Percentiles rank a stretch among this genome's conserved stretches.
Evolutionary conservation across 2,329 filamentous ascomycete genomes (phyloP).

Genomic region (Fusarium stilboides): DNA sequence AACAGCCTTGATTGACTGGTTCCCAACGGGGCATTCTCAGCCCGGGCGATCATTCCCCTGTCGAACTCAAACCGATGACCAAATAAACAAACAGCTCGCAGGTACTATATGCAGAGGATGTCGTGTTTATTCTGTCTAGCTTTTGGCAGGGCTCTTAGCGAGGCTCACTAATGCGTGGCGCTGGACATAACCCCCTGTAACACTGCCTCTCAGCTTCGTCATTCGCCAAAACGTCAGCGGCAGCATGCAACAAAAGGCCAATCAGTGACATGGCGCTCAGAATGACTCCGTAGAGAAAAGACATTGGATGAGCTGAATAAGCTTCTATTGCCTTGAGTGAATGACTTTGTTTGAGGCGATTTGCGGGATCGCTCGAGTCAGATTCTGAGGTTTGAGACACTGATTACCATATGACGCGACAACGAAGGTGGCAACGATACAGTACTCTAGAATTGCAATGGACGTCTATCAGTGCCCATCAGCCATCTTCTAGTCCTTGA

Average conservation of each 20-base stretch:
- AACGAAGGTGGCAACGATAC: too few species aligned
- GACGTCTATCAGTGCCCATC: too few species aligned
- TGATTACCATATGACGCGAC: constrained; percentile 14
- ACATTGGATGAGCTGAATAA: constrained; percentile 34
- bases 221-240: constrained; percentile 32
- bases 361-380: constrained; percentile 16
- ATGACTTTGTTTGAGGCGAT: constrained; percentile 27
- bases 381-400: constrained; percentile 17
- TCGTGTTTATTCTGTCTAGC: background rate
- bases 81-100: background rate
- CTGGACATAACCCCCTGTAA: constrained; percentile 23
- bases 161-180: constrained; percentile 27
- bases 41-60: constrained; percentile 41
- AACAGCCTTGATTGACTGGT: constrained; percentile 29
- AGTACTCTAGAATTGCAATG: too few species aligned
- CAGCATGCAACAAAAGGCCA: constrained; percentile 4
- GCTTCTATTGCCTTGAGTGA: constrained; percentile 21
- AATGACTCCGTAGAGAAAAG: constrained; percentile 19
- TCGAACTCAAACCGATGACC: constrained; percentile 6
- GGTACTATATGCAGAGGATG: too few species aligned
- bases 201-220: constrained; percentile 17
- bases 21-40: constrained; percentile 22
- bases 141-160: constrained; percentile 18
- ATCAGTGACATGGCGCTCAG: constrained; percentile 25
- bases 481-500: too few species aligned